These are phyloP conservation scores for Pyricularia grisea DNA, from an alignment of 2,329 filamentous ascomycete genomes.

Conservation along the genomic window DNA sequence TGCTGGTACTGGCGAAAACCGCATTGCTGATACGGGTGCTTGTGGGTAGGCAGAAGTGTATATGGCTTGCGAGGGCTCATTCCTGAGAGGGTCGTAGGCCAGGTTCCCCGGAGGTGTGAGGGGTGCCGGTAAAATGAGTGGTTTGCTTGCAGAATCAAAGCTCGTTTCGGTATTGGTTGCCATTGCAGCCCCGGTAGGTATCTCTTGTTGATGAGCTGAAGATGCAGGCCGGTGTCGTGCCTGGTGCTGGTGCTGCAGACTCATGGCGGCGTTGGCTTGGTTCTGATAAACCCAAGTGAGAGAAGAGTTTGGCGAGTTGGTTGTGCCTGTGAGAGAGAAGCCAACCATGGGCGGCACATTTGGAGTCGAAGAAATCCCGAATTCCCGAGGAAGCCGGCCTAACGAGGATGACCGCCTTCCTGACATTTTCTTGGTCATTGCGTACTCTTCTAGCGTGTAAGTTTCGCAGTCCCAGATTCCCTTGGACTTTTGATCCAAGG, in stretches of 20 bases:
- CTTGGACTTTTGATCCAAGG: constrained; percentile 78
- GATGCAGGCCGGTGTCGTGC: background rate
- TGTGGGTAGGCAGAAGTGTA: constrained; percentile 41
- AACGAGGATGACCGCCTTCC: constrained; percentile 26
- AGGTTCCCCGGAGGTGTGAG: constrained; percentile 46
- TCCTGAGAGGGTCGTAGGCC: constrained; percentile 51
- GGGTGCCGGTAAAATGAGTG: constrained; percentile 17
- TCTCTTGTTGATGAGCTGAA: background rate
- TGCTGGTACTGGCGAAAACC: constrained; percentile 28
- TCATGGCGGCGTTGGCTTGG: constrained; percentile 18
- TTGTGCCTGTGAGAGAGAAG: constrained; percentile 72
- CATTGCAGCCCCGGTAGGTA: background rate
- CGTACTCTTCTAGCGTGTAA: constrained; percentile 65
- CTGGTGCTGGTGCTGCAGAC: background rate
- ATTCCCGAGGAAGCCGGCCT: constrained; percentile 29
- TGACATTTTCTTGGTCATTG: constrained; percentile 51
- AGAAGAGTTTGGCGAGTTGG: constrained; percentile 76
- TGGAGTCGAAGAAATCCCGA: constrained; percentile 38
- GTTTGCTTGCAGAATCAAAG: constrained; percentile 13
- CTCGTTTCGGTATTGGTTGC: background rate
- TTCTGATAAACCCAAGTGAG: constrained; percentile 72
- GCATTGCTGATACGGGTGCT: constrained; percentile 35
- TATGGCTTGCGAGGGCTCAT: constrained; percentile 42
- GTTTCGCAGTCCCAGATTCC: constrained; percentile 72
- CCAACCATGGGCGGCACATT: constrained; percentile 58